phyloP scores from a whole-genome alignment of 2,329 filamentous ascomycete species.

The Aspergillus ochraceoroseus region DNA sequence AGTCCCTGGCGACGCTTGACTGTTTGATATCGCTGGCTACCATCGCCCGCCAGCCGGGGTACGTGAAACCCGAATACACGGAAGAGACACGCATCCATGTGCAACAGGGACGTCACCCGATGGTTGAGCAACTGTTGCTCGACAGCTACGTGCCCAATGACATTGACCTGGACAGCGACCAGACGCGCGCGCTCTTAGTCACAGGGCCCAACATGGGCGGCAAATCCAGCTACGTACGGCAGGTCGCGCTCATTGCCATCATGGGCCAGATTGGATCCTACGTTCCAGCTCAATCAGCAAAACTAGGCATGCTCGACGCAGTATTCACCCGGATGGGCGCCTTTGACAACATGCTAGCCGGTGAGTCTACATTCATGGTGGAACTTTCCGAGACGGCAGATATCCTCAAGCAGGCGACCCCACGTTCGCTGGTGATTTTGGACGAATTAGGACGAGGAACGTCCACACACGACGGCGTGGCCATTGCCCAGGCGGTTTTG shows the following conservation, averaged over 20 bases:
- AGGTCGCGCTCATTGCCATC: slow-evolving; percentile 83
- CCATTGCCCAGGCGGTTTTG: slow-evolving; percentile 88
- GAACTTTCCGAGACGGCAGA: slow-evolving; percentile 88
- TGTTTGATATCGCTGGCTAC: slow-evolving; percentile 81
- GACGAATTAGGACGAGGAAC: slow-evolving; percentile 94
- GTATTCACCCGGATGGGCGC: slow-evolving; percentile 96
- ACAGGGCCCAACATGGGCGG: slow-evolving; percentile 99
- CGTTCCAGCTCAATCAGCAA: slow-evolving; percentile 71
- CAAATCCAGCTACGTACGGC: slow-evolving; percentile 94
- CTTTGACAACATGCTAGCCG: slow-evolving; percentile 90
- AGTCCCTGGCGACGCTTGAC: slow-evolving; percentile 80
- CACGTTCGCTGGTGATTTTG: slow-evolving; percentile 79
- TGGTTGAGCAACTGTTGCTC: slow-evolving; percentile 86
- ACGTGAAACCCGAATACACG: slow-evolving; percentile 69
- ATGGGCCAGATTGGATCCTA: slow-evolving; percentile 94
- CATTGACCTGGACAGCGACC: slow-evolving; percentile 62
- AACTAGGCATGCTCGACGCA: slow-evolving; percentile 78
- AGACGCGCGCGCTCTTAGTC: slow-evolving; percentile 72
- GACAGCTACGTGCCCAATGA: slow-evolving; percentile 89
- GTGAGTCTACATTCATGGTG: slow-evolving; percentile 97
- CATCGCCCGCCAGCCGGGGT: slow-evolving; percentile 80
- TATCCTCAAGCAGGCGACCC: slow-evolving; percentile 83
- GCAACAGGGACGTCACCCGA: slow-evolving; percentile 76
- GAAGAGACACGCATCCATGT: slow-evolving; percentile 65
- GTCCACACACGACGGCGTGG: slow-evolving; percentile 90